A percentile compares a stretch with the other conserved stretches of the same genome.
Evolutionary conservation across 148 eudicot genomes (phyloP).

Genomic region (Fagopyrum esculentum): DNA sequence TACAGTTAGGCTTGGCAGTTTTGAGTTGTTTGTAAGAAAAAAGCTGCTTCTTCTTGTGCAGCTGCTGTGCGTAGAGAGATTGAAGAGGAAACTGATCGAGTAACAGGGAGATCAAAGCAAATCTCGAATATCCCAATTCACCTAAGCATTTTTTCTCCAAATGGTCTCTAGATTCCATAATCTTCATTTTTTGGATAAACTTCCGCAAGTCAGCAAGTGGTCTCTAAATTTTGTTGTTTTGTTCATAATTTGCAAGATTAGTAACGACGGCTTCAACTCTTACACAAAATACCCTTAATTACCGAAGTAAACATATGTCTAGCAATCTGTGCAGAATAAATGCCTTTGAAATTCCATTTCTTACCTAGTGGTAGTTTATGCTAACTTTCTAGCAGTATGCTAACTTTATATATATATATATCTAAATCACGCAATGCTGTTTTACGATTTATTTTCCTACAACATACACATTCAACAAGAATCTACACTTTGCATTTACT

Average conservation of each 20-base stretch:
- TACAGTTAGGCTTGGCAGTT: background rate
- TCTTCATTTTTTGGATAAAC: no score
- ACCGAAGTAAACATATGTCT: background rate
- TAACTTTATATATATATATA: no score
- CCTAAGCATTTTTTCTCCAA: conserved; percentile 21
- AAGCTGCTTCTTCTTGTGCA: background rate
- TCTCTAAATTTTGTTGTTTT: no score
- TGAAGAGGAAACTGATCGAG: conserved; percentile 26
- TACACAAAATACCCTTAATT: background rate
- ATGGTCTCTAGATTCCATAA: conserved; percentile 6
- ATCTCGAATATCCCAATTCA: conserved; percentile 25
- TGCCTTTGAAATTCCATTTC: background rate
- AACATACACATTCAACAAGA: background rate
- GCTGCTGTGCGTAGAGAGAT: conserved; percentile 25
- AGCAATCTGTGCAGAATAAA: background rate
- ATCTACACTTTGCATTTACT: background rate
- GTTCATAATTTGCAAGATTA: no score
- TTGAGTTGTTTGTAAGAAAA: background rate
- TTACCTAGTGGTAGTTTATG: background rate
- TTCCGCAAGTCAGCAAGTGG: no score
- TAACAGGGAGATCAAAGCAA: conserved; percentile 19
- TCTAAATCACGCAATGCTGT: background rate
- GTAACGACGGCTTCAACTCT: background rate
- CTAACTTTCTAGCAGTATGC: background rate
- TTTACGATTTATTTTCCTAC: background rate